Evolutionary conservation across 768 basidiomycete genomes (phyloP).

Genomic region (Mycena indigotica): DNA sequence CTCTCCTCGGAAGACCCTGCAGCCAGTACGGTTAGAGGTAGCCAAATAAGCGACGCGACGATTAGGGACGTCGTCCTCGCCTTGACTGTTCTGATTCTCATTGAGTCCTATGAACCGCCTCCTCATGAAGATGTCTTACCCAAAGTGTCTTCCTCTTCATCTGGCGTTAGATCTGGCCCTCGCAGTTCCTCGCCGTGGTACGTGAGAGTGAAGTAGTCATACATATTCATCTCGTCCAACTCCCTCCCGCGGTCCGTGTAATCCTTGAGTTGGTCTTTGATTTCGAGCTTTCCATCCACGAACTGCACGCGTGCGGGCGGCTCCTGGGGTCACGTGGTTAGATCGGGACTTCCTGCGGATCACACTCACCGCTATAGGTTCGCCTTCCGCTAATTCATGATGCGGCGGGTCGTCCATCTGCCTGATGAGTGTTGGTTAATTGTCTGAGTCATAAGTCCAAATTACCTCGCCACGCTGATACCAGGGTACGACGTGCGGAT

Average conservation of each 20-base stretch:
- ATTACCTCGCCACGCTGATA: too few species aligned
- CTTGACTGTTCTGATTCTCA: too few species aligned
- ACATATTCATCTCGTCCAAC: constrained; percentile 4
- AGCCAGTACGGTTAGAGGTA: constrained; percentile 8
- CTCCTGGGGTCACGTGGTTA: too few species aligned
- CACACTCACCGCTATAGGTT: too few species aligned
- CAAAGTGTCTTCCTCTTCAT: neutral
- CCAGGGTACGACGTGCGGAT: constrained; percentile 21
- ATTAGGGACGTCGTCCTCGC: too few species aligned
- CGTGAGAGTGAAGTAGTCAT: constrained; percentile 2
- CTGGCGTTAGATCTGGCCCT: constrained; percentile 15
- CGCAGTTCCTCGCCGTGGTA: constrained; percentile 20
- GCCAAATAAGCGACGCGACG: constrained; percentile 25
- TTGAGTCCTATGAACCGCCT: too few species aligned
- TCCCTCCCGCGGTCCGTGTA: constrained; percentile 25
- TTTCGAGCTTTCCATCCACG: neutral
- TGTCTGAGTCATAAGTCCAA: too few species aligned
- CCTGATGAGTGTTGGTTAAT: too few species aligned
- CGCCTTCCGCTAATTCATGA: too few species aligned
- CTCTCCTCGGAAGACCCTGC: constrained; percentile 23
- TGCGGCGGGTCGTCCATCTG: too few species aligned
- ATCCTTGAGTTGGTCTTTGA: constrained; percentile 29
- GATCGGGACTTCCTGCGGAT: too few species aligned
- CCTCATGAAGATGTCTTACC: constrained; percentile 13
- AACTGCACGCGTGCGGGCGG: too few species aligned